Conservation (phyloP, 116 monocot genomes). For the Dioscorea cayenensis region DNA sequence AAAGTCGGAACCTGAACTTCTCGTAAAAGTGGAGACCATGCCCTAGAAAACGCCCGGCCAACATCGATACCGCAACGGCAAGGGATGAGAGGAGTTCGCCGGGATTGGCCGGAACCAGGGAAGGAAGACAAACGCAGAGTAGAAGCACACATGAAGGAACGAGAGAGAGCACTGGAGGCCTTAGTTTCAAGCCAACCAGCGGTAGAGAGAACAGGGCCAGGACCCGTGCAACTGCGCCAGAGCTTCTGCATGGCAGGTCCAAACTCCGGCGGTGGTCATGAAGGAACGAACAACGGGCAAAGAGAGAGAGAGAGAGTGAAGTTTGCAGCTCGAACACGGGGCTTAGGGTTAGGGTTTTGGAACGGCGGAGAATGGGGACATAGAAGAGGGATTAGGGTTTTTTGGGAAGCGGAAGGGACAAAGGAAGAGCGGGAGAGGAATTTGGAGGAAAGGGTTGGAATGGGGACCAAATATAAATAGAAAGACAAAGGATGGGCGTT, state of each 20-base stretch:
- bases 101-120: not conserved
- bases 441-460: not conserved
- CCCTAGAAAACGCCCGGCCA: not conserved
- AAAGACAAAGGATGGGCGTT: not conserved
- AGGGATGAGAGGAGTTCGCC: not conserved
- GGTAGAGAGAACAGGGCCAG: constrained; percentile 3
- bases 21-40: not conserved
- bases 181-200: not conserved
- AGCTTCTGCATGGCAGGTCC: constrained; percentile 16
- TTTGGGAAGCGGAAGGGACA: not conserved
- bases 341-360: not conserved
- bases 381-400: not conserved
- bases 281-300: not conserved
- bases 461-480: not conserved
- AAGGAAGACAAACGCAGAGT: not conserved
- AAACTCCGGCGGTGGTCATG: constrained; percentile 8
- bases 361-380: not conserved
- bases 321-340: not conserved
- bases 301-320: no score
- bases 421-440: not conserved
- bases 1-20: not conserved
- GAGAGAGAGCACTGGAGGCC: not conserved
- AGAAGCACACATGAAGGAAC: not conserved
- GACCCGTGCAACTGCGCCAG: constrained; percentile 6
- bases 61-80: constrained; percentile 4